A percentile compares a stretch with the other conserved stretches of the same genome.
Evolutionary conservation across 2,329 filamentous ascomycete genomes (phyloP).

Genomic region (Thielaviopsis euricoi): DNA sequence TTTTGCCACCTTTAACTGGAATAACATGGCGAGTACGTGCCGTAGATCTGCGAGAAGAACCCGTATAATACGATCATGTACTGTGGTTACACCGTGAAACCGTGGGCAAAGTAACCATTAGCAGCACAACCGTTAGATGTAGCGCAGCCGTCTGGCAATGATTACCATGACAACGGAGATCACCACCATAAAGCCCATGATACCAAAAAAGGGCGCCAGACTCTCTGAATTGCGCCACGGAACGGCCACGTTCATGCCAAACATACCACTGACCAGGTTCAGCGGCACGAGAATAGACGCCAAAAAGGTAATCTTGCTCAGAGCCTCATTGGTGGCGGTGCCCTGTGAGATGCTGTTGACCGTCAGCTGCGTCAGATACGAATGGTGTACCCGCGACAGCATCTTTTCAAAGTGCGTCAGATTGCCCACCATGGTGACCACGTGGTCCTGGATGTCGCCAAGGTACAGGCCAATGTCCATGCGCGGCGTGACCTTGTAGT

Average conservation of each 20-base stretch:
- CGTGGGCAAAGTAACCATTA: too few relatives aligned
- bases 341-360: constrained; percentile 83
- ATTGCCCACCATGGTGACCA: constrained; percentile 98
- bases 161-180: constrained; percentile 32
- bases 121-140: constrained; percentile 23
- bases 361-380: constrained; percentile 86
- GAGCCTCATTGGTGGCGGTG: constrained; percentile 70
- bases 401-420: constrained; percentile 95
- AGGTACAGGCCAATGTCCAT: constrained; percentile 95
- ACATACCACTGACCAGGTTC: constrained; percentile 76
- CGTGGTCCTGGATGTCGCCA: constrained; percentile 96
- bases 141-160: constrained; percentile 28
- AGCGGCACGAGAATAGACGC: constrained; percentile 93
- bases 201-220: constrained; percentile 38
- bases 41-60: too few relatives aligned
- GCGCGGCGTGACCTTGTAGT: constrained; percentile 85
- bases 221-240: constrained; percentile 40
- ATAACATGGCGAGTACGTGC: too few relatives aligned
- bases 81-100: too few relatives aligned
- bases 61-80: too few relatives aligned
- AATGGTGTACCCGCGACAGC: constrained; percentile 81
- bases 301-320: constrained; percentile 89
- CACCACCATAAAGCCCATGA: constrained; percentile 33
- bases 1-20: background rate
- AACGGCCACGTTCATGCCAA: constrained; percentile 74